Conservation (phyloP, 805 yeast species). For the Phaffomyces thermotolerans region DNA sequence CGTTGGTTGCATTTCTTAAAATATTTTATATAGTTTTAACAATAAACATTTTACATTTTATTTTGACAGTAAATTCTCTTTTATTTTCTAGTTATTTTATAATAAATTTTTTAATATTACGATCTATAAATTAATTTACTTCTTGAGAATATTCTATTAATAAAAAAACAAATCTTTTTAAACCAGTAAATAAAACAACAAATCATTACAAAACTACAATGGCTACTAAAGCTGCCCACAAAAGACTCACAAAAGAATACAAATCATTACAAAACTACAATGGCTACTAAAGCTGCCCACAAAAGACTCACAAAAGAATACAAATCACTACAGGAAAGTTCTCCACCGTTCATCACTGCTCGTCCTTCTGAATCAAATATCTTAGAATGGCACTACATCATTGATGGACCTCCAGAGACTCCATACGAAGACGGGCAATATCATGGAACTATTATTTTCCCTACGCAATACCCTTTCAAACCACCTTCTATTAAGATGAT, state of each 20-base stretch:
- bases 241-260: slow-evolving; percentile 68
- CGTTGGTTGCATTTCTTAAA: slow-evolving; percentile 1
- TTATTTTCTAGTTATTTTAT: too few relatives aligned
- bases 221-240: slow-evolving; percentile 36
- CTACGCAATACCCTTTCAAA: slow-evolving; percentile 77
- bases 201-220: too few relatives aligned
- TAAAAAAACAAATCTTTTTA: background rate
- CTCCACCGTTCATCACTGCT: slow-evolving; percentile 78
- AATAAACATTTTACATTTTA: background rate
- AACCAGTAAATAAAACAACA: too few relatives aligned
- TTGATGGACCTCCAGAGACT: slow-evolving; percentile 86
- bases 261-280: slow-evolving; percentile 45
- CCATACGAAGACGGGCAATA: slow-evolving; percentile 82
- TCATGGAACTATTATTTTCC: slow-evolving; percentile 78
- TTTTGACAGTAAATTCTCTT: background rate
- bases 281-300: slow-evolving; percentile 35
- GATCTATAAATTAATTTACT: background rate
- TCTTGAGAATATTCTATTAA: too few relatives aligned
- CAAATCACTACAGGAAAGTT: slow-evolving; percentile 62
- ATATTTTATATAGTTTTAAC: background rate
- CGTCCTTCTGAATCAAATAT: slow-evolving; percentile 81
- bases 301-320: slow-evolving; percentile 69
- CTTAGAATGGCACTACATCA: slow-evolving; percentile 86
- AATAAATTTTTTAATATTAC: too few relatives aligned
- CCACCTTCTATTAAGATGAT: slow-evolving; percentile 84